These are phyloP conservation scores for Yamadazyma taylorii DNA, from an alignment of 1,139 yeast species.

Conservation along the genomic window DNA sequence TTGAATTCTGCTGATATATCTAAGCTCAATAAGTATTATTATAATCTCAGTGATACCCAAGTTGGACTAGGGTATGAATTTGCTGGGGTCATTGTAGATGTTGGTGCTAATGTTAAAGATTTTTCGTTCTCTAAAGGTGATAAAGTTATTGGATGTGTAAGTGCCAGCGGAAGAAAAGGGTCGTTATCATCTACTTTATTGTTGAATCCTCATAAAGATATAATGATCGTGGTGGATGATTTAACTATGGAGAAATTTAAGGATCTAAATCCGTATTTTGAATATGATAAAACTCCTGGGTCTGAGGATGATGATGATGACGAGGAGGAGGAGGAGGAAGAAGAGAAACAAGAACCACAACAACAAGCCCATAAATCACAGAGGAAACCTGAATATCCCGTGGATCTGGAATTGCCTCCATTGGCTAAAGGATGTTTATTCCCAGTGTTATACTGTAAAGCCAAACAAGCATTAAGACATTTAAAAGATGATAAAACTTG, in stretches of 20 bases:
- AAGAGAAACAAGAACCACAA: constrained; percentile 1
- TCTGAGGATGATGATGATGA: background rate
- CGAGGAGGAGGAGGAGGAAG: background rate
- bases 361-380: constrained; percentile 2
- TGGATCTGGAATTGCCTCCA: constrained; percentile 21
- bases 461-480: constrained; percentile 38
- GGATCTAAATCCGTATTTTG: constrained; percentile 16
- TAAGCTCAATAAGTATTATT: constrained; percentile 36
- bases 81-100: constrained; percentile 34
- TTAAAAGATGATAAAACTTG: constrained; percentile 20
- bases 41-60: constrained; percentile 38
- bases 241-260: constrained; percentile 22
- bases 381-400: constrained; percentile 2
- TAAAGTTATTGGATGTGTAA: constrained; percentile 37
- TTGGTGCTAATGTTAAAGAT: constrained; percentile 28
- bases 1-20: constrained; percentile 40
- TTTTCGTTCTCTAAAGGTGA: constrained; percentile 31
- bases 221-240: constrained; percentile 30
- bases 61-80: constrained; percentile 47
- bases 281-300: constrained; percentile 1
- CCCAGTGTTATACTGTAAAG: constrained; percentile 40
- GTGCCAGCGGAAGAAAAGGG: constrained; percentile 38
- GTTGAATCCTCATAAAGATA: constrained; percentile 35
- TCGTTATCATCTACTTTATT: constrained; percentile 37
- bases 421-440: constrained; percentile 37